Conservation (phyloP, 2,329 filamentous ascomycete genomes). For the Alternaria postmessia region DNA sequence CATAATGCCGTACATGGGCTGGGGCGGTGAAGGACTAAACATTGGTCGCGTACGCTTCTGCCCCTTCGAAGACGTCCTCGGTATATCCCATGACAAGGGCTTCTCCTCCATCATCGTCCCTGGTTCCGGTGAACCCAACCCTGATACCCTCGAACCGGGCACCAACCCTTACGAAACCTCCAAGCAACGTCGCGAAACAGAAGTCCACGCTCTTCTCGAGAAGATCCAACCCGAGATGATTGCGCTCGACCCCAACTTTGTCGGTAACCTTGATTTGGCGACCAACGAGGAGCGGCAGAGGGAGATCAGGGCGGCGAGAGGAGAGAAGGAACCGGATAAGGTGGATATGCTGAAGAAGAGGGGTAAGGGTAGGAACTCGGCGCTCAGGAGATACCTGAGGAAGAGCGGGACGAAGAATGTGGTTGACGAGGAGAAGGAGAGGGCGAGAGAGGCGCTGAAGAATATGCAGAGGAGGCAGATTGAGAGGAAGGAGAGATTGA, state of each 20-base stretch:
- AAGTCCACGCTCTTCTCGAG: constrained; percentile 89
- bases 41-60: constrained; percentile 90
- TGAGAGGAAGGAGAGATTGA: constrained; percentile 57
- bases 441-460: constrained; percentile 80
- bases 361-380: constrained; percentile 88
- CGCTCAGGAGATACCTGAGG: constrained; percentile 83
- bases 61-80: constrained; percentile 92
- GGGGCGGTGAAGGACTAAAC: constrained; percentile 83
- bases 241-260: constrained; percentile 87
- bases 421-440: constrained; percentile 92
- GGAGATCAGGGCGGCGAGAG: constrained; percentile 73
- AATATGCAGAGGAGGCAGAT: constrained; percentile 48
- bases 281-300: constrained; percentile 78
- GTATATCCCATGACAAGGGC: constrained; percentile 81
- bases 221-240: constrained; percentile 99
- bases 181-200: constrained; percentile 90
- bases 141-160: constrained; percentile 82
- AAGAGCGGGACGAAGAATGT: constrained; percentile 95
- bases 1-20: constrained; percentile 89
- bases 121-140: constrained; percentile 96
- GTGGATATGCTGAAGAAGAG: constrained; percentile 73
- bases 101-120: constrained; percentile 92
- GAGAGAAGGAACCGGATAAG: constrained; percentile 69
- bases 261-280: constrained; percentile 85
- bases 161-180: constrained; percentile 90